Conservation (phyloP, 2,329 filamentous ascomycete species). For the Cyclaneusma minus region DNA sequence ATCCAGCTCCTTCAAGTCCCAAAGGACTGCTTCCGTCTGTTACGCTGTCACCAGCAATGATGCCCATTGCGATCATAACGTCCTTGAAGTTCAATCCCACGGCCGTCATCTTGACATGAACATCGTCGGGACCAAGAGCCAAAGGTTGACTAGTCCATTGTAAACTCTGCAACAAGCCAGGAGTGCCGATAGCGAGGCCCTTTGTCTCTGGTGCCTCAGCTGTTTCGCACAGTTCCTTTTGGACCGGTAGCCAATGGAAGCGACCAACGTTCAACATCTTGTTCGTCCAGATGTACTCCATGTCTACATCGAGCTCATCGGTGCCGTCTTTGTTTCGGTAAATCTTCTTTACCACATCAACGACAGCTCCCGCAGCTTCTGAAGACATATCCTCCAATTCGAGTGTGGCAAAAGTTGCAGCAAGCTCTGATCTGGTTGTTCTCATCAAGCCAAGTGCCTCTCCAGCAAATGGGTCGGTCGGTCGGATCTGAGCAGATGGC, state of each 20-base stretch:
- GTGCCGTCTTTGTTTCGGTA: constrained; percentile 2
- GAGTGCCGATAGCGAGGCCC: constrained; percentile 1
- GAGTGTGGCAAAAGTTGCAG: constrained; percentile 8
- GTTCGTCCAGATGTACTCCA: constrained; percentile 15
- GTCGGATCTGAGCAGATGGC: constrained; percentile 7
- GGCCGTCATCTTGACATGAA: constrained; percentile 3
- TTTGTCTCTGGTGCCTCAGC: too few species aligned
- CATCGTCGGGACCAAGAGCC: constrained; percentile 1
- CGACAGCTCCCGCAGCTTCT: too few species aligned
- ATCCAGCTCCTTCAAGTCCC: constrained; percentile 15
- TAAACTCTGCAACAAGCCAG: constrained; percentile 5
- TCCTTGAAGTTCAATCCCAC: constrained; percentile 11
- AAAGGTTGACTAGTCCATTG: too few species aligned
- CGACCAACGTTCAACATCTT: constrained; percentile 12
- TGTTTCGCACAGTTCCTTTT: constrained; percentile 4
- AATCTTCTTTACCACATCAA: constrained; percentile 6
- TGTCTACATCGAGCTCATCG: constrained; percentile 9
- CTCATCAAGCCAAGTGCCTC: constrained; percentile 9
- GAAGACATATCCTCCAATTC: constrained; percentile 9
- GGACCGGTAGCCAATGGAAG: constrained; percentile 8
- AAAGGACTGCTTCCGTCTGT: too few species aligned
- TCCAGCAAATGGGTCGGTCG: constrained; percentile 10
- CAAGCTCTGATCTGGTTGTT: constrained; percentile 11
- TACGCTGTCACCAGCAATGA: constrained; percentile 8
- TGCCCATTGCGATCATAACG: constrained; percentile 11